Percentiles rank a stretch among this genome's conserved stretches.
Evolutionary conservation across 768 basidiomycete genomes (phyloP).

Genomic region (Macrocybe gigantea): DNA sequence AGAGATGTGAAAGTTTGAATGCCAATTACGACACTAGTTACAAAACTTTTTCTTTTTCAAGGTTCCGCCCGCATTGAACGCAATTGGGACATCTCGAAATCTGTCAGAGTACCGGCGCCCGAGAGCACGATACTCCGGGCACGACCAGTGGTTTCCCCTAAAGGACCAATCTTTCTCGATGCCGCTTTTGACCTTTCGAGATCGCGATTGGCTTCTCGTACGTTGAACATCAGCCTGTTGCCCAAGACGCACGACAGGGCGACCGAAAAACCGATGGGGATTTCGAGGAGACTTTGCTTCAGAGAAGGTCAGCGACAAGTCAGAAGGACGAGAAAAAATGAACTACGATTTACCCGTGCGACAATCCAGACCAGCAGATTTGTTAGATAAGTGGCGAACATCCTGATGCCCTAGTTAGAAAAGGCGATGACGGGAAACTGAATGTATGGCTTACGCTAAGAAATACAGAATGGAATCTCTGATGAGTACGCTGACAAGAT

Average conservation of each 20-base stretch:
- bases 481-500: conserved; percentile 44
- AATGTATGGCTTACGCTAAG: conserved; percentile 37
- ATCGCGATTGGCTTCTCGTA: conserved; percentile 35
- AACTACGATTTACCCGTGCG: conserved; percentile 23
- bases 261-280: conserved; percentile 52
- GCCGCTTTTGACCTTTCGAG: conserved; percentile 3
- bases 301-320: background rate
- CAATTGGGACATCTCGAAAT: too few relatives aligned
- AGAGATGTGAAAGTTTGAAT: too few relatives aligned
- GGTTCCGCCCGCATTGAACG: too few relatives aligned
- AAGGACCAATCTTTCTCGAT: too few relatives aligned
- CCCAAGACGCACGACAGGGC: conserved; percentile 54
- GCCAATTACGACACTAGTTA: too few relatives aligned
- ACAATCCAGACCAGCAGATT: conserved; percentile 38
- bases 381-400: conserved; percentile 50
- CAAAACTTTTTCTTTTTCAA: too few relatives aligned
- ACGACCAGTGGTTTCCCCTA: too few relatives aligned
- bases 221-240: conserved; percentile 52
- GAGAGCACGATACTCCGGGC: too few relatives aligned
- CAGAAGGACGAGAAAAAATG: background rate
- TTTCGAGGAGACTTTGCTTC: conserved; percentile 37
- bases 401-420: conserved; percentile 23
- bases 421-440: background rate
- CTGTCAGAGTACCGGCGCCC: too few relatives aligned
- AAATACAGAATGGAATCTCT: conserved; percentile 55